A percentile compares a stretch with the other conserved stretches of the same genome.
phyloP scores from a whole-genome alignment of 768 basidiomycete species.

The Omphalotus guepiniiformis region DNA sequence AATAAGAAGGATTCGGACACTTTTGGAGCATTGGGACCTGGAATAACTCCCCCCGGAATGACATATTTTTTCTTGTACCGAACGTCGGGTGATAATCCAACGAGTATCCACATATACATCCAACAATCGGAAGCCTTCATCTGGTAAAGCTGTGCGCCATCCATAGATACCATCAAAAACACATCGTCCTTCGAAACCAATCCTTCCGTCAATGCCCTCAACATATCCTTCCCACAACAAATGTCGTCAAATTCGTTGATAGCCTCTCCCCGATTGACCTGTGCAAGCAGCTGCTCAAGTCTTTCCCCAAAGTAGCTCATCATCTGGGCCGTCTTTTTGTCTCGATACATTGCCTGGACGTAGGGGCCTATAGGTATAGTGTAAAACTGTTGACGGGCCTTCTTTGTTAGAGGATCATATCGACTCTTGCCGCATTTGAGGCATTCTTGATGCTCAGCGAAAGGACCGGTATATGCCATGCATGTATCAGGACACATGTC shows the following conservation, averaged over 20 bases:
- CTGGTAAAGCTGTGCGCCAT: slow-evolving; percentile 38
- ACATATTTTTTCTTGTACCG: slow-evolving; percentile 27
- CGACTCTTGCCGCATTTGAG: slow-evolving; percentile 21
- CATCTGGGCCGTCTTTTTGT: slow-evolving; percentile 3
- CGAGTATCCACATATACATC: slow-evolving; percentile 34
- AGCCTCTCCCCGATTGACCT: not conserved
- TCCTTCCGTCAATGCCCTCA: slow-evolving; percentile 7
- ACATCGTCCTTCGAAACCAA: slow-evolving; percentile 20
- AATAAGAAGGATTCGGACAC: slow-evolving; percentile 25
- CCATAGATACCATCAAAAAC: slow-evolving; percentile 31
- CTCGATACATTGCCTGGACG: slow-evolving; percentile 20
- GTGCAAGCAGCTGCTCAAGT: not conserved
- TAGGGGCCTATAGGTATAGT: slow-evolving; percentile 21
- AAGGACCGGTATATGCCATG: slow-evolving; percentile 23
- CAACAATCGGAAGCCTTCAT: slow-evolving; percentile 29
- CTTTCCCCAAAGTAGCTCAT: slow-evolving; percentile 7
- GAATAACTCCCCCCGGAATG: slow-evolving; percentile 25
- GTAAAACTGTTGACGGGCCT: slow-evolving; percentile 11
- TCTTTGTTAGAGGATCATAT: slow-evolving; percentile 17
- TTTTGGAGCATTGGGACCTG: slow-evolving; percentile 31
- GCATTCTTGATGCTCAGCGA: slow-evolving; percentile 13
- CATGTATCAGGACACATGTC: slow-evolving; percentile 23
- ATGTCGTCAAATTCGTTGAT: slow-evolving; percentile 10
- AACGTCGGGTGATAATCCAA: slow-evolving; percentile 24
- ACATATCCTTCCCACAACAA: slow-evolving; percentile 12